phyloP scores from a whole-genome alignment of 441 rosid species.

The Euphorbia schlechtendalii region DNA sequence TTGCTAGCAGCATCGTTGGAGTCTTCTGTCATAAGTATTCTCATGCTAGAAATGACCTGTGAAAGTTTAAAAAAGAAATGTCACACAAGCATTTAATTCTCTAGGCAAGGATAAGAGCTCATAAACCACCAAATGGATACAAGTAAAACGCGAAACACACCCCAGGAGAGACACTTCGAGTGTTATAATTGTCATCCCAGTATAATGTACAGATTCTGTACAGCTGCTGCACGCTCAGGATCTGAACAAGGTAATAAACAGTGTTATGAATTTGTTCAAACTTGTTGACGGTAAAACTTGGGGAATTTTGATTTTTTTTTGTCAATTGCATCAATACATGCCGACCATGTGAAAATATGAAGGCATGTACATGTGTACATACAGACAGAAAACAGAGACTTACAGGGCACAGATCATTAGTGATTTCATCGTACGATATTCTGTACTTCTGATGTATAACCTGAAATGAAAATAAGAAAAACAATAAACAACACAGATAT shows the following conservation, averaged over 20 bases:
- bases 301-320: not conserved
- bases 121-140: not conserved
- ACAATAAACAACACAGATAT: constrained; percentile 1
- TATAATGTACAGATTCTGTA: constrained; percentile 94
- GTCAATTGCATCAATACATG: not conserved
- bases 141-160: constrained; percentile 37
- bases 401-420: constrained; percentile 91
- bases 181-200: constrained; percentile 98
- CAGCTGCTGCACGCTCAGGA: constrained; percentile 96
- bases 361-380: not conserved
- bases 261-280: constrained; percentile 5
- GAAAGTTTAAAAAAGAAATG: constrained; percentile 4
- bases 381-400: constrained; percentile 23
- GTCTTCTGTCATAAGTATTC: constrained; percentile 92
- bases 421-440: constrained; percentile 96
- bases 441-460: constrained; percentile 96
- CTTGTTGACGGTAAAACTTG: not conserved
- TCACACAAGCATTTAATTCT: not conserved
- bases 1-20: constrained; percentile 74
- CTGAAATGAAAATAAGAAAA: constrained; percentile 34
- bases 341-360: no score
- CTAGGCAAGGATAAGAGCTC: not conserved
- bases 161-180: constrained; percentile 85
- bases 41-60: constrained; percentile 98
- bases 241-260: constrained; percentile 41